phyloP scores from a whole-genome alignment of 257 asterid genomes.

The Lavandula angustifolia region DNA sequence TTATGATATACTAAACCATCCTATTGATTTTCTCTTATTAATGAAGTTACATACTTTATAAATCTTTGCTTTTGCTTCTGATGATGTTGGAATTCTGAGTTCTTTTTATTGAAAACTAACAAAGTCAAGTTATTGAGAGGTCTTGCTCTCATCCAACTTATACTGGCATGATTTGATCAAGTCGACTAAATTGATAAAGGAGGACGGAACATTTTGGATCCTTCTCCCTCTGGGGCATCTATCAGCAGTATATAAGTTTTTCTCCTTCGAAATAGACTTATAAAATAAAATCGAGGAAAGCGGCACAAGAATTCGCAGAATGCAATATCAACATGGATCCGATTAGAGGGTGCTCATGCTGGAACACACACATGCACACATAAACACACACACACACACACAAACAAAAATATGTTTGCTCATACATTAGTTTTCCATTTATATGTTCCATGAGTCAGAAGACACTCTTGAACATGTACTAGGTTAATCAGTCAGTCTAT shows the following conservation, averaged over 20 bases:
- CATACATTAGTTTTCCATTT: neutral
- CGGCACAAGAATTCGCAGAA: conserved; percentile 5
- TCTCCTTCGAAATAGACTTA: conserved; percentile 9
- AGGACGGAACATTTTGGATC: no score
- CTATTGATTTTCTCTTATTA: conserved; percentile 4
- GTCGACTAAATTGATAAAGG: neutral
- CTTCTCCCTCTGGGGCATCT: no score
- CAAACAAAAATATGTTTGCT: neutral
- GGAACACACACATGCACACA: neutral
- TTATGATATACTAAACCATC: conserved; percentile 22
- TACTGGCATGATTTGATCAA: neutral
- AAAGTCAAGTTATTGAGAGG: conserved; percentile 23
- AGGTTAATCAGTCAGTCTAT: conserved; percentile 5
- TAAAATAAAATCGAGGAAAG: conserved; percentile 4
- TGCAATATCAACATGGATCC: neutral
- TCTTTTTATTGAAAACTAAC: neutral
- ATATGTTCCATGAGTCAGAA: neutral
- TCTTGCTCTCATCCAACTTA: conserved; percentile 3
- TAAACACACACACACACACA: neutral
- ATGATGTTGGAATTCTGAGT: conserved; percentile 5
- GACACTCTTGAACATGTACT: neutral
- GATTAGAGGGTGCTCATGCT: neutral
- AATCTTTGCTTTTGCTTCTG: neutral
- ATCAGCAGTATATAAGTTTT: conserved; percentile 7
- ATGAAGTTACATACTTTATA: conserved; percentile 21